Conservation (phyloP, 1,284 basidiomycete genomes). For the Tylopilus sp. region DNA sequence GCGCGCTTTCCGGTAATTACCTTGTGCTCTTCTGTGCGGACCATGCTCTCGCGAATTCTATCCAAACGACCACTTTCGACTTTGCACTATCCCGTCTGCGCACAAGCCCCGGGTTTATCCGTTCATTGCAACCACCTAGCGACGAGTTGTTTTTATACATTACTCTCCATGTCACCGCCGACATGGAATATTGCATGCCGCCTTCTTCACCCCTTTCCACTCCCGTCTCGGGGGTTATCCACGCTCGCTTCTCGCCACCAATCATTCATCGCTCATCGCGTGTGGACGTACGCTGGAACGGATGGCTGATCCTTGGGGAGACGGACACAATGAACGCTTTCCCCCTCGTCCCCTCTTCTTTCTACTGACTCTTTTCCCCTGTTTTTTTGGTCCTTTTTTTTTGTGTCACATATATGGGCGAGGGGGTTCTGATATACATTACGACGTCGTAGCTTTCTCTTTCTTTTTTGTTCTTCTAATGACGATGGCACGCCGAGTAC, state of each 20-base stretch:
- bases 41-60: conserved; percentile 14
- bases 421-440: conserved; percentile 25
- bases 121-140: conserved; percentile 27
- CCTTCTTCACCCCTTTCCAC: conserved; percentile 3
- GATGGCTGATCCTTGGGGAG: conserved; percentile 18
- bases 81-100: conserved; percentile 20
- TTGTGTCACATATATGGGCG: conserved; percentile 14
- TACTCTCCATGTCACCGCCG: conserved; percentile 14
- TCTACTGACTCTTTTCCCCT: conserved; percentile 10
- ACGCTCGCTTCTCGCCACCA: conserved; percentile 23
- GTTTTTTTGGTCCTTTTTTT: conserved; percentile 1
- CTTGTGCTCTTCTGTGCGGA: conserved; percentile 27
- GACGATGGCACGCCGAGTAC: conserved; percentile 19
- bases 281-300: conserved; percentile 28
- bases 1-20: conserved; percentile 31
- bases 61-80: conserved; percentile 16
- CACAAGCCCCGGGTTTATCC: conserved; percentile 19
- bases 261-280: conserved; percentile 12
- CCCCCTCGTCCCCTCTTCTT: not conserved
- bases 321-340: conserved; percentile 24
- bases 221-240: conserved; percentile 7
- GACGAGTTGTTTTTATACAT: conserved; percentile 18
- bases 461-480: conserved; percentile 19
- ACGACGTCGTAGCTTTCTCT: conserved; percentile 22
- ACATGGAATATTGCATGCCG: conserved; percentile 12